These are phyloP conservation scores for Gaultheria prostrata DNA, from an alignment of 148 eudicot species.

Conservation along the genomic window DNA sequence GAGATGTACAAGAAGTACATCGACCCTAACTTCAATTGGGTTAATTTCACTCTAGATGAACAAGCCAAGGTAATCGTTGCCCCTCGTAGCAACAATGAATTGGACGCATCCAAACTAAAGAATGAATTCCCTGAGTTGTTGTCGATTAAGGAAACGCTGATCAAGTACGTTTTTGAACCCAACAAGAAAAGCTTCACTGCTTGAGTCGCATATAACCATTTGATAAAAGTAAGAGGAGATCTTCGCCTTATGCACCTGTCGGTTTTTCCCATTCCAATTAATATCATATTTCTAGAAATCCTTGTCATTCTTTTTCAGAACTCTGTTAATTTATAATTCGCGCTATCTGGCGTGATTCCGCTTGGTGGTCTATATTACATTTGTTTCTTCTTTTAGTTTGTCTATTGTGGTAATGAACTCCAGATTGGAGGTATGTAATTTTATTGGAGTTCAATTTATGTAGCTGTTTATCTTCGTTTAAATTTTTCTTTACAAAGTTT, in stretches of 20 bases:
- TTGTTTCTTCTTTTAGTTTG: too few relatives aligned
- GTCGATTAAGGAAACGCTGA: slow-evolving; percentile 15
- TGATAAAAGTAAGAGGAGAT: neutral
- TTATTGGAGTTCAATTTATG: too few relatives aligned
- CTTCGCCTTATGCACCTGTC: neutral
- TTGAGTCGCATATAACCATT: neutral
- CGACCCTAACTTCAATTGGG: slow-evolving; percentile 17
- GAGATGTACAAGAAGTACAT: slow-evolving; percentile 19
- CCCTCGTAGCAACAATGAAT: slow-evolving; percentile 21
- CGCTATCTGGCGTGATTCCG: neutral
- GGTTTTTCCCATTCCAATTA: neutral
- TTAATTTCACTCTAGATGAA: slow-evolving; percentile 14
- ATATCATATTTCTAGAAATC: neutral
- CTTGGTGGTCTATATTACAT: too few relatives aligned
- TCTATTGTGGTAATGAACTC: too few relatives aligned
- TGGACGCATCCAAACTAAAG: slow-evolving; percentile 18
- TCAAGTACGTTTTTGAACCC: slow-evolving; percentile 15
- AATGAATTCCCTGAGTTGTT: slow-evolving; percentile 15
- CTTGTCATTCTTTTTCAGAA: neutral
- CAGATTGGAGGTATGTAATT: too few relatives aligned
- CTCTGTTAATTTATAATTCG: neutral
- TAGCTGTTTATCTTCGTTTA: too few relatives aligned
- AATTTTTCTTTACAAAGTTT: too few relatives aligned
- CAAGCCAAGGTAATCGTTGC: slow-evolving; percentile 12
- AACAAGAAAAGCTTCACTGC: slow-evolving; percentile 12